These are phyloP conservation scores for Styphnolobium japonicum DNA, from an alignment of 306 rosid genomes.

Conservation along the genomic window DNA sequence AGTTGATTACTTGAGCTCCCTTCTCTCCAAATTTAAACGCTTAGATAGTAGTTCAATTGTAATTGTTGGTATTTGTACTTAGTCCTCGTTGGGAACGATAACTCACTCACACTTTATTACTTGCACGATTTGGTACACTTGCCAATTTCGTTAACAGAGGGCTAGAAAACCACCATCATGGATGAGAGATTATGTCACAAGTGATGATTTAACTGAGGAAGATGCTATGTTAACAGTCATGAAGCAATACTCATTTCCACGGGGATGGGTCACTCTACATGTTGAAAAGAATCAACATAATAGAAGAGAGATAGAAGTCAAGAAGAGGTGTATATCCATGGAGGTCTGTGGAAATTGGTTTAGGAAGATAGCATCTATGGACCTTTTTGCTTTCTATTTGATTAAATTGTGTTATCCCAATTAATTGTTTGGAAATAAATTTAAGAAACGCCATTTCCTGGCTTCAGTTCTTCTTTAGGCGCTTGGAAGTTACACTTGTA, in stretches of 20 bases:
- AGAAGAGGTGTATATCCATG: constrained; percentile 32
- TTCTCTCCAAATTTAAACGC: no score
- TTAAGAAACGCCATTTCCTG: constrained; percentile 10
- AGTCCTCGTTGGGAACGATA: no score
- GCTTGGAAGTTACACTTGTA: neutral
- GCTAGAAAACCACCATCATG: no score
- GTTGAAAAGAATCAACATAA: constrained; percentile 25
- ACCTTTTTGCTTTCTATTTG: neutral
- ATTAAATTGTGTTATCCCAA: constrained; percentile 12
- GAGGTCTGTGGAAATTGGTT: neutral
- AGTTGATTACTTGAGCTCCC: no score
- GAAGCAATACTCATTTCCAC: constrained; percentile 36
- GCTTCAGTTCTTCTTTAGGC: neutral
- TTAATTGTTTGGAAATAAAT: constrained; percentile 35
- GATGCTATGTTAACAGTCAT: no score
- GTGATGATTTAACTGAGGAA: no score
- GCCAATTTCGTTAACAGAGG: no score
- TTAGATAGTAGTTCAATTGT: no score
- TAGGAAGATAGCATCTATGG: constrained; percentile 9
- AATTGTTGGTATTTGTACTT: no score
- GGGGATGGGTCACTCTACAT: constrained; percentile 26
- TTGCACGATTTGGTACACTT: no score
- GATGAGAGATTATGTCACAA: no score
- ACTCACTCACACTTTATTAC: no score
- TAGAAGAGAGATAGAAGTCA: constrained; percentile 14